Conservation (phyloP, 2,329 filamentous ascomycete genomes). For the Didymella glomerata region DNA sequence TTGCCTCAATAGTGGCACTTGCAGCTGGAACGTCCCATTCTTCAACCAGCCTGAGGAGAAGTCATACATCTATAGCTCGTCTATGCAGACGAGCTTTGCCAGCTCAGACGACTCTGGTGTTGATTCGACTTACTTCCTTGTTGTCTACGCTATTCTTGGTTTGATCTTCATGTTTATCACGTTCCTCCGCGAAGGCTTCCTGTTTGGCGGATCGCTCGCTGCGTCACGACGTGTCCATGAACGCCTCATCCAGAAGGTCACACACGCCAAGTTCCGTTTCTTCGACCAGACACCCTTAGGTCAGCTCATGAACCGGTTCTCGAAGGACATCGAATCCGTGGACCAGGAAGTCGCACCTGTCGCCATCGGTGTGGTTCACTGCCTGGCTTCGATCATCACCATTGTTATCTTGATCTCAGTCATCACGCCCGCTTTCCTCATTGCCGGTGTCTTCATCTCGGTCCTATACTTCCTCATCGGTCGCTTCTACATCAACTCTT, state of each 20-base stretch:
- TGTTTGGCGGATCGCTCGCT: constrained; percentile 90
- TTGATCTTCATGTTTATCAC: constrained; percentile 80
- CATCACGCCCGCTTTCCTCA: constrained; percentile 89
- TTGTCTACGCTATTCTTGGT: constrained; percentile 82
- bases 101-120: constrained; percentile 62
- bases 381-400: constrained; percentile 75
- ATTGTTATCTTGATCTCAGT: constrained; percentile 86
- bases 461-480: constrained; percentile 83
- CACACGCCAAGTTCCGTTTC: constrained; percentile 93
- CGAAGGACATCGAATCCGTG: constrained; percentile 92
- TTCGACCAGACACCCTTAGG: constrained; percentile 96
- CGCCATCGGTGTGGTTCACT: constrained; percentile 78
- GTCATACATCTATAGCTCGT: constrained; percentile 48
- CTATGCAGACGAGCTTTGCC: constrained; percentile 54
- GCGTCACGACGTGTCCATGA: constrained; percentile 88
- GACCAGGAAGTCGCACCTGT: constrained; percentile 96
- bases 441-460: constrained; percentile 86
- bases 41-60: constrained; percentile 31
- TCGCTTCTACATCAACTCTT: constrained; percentile 87
- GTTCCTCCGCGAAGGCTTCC: constrained; percentile 81
- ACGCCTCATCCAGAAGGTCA: constrained; percentile 77
- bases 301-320: constrained; percentile 98
- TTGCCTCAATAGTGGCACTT: constrained; percentile 61
- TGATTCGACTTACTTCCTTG: constrained; percentile 83
- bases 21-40: constrained; percentile 56